Evolutionary conservation across 1,139 yeast genomes (phyloP), one percentile per base, ranked within the genome.

Genomic region (Lipomyces yarrowii): DNA sequence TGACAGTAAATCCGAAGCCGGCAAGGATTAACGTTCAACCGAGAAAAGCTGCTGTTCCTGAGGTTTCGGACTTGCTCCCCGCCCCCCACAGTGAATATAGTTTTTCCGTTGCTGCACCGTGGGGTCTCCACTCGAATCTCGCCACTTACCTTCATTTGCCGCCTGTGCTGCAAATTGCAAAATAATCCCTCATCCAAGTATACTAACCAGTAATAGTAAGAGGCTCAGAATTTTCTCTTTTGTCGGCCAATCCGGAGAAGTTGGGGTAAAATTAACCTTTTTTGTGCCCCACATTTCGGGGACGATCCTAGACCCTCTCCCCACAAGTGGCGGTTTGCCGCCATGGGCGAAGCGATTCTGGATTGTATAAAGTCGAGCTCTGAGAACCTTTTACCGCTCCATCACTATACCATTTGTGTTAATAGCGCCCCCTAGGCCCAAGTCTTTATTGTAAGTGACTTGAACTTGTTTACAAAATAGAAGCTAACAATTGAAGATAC

Each of bases 161-260:
- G 1, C 39, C 15, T 15, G 15, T 5, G 5, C 39, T 4, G 13
- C 5, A 11, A 35, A 35, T 11, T 35, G 10, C 48, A n/a, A 26
- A 15, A 42, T 42, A 42, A 42, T 42, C 48, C 10, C 48, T 42
- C 48, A n/a, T 42, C 2, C 48, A 5, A 42, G 6, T 10, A n/a
- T 32, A 26, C 55, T 51, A 51, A 57, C 65, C 61, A 52, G 59
- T 48, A 63, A 21, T 26, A 57, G 58, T 60, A 63, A 53, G 30
- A 26, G 30, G 30, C 30, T 26, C 4, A 26, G 30, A 3, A 1
- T 57, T 18, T 10, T 26, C n/a, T 18, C 10, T 33, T 54, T 10
- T 33, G 4, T n/a, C 3, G 6, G 33, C 21, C n/a, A 18, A 13
- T 21, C n/a, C 5, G 8, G 32, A 51, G 33, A 51, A 26, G n/a